phyloP scores from a whole-genome alignment of 2,329 filamentous ascomycete genomes.

The Epichloe uncinata region DNA sequence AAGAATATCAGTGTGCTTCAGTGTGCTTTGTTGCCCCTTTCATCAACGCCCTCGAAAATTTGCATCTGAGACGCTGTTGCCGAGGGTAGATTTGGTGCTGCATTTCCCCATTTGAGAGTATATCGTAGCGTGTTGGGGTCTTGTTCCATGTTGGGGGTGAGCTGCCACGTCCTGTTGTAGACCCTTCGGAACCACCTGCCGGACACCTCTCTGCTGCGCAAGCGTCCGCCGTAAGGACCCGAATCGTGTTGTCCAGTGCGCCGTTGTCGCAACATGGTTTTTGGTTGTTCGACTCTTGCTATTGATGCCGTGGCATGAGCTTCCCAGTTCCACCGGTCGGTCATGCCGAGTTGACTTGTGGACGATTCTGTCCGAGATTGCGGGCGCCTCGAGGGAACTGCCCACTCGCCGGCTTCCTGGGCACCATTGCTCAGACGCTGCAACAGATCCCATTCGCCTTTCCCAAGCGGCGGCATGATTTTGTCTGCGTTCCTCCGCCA shows the following conservation, averaged over 20 bases:
- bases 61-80: conserved; percentile 22
- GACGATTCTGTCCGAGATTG: conserved; percentile 7
- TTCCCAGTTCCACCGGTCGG: conserved; percentile 28
- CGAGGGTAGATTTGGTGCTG: conserved; percentile 13
- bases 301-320: conserved; percentile 26
- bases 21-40: conserved; percentile 11
- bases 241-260: conserved; percentile 23
- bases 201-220: conserved; percentile 20
- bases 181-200: conserved; percentile 33
- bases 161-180: conserved; percentile 32
- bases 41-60: conserved; percentile 36
- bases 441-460: conserved; percentile 43
- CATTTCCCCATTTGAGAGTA: conserved; percentile 34
- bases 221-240: conserved; percentile 24
- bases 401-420: conserved; percentile 22
- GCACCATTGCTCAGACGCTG: conserved; percentile 30
- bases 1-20: neutral
- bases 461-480: conserved; percentile 40
- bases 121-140: conserved; percentile 17
- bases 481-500: conserved; percentile 33
- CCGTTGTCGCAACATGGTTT: conserved; percentile 18
- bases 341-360: neutral
- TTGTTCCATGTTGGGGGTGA: conserved; percentile 28
- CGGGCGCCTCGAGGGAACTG: conserved; percentile 20
- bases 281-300: conserved; percentile 23